Evolutionary conservation across 768 basidiomycete genomes (phyloP), one percentile per base, ranked within the genome.

Genomic region (Neoboletus brunneissimus): DNA sequence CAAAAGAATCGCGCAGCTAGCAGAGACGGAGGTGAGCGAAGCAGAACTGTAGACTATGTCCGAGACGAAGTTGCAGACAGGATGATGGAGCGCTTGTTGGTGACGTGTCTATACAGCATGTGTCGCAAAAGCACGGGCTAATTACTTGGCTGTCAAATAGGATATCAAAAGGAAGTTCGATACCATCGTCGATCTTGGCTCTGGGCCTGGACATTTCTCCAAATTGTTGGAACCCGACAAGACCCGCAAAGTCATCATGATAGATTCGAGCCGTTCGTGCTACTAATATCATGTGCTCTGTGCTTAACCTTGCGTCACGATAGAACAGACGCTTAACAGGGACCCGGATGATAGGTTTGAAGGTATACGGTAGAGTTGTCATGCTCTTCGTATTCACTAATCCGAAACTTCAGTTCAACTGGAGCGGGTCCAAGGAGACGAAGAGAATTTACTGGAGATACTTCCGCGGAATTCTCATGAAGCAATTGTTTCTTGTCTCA

Each of bases 191-290:
- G 97, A 99, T 74, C 75, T 98, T 27, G 92, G 93, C 1, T 86
- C 93, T 29, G 94, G 96, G 12, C 79, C 97, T 3, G 97, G 97
- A 1, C 94, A 95, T 73, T 88, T 99, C 64, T 83, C 94, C 7
- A 92, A 88, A 67, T 76, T 96, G 32, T 67, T 98, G 44, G 89
- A 89, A 60, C 68, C 72, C 13, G 78, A 84, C 51, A 86, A 83
- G 62, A 82, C 86, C 12, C 73, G 81, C 68, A 91, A 88, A 68
- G 82, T 86, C 4, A 77, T 88, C 29, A 89, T 98, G 89, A 69
- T 97, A 41, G 97, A 98, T 59, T 82, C 86, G 29, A 94, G 92
- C 62, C 78, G 96, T 98, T 73, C 62, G 80, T 70, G 15, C 45
- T 44, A 18, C 31, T 46, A 3, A 51, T 41, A 3, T 10, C 37